Conservation (phyloP, 2,329 filamentous ascomycete genomes). For the Rachicladosporium sp. region DNA sequence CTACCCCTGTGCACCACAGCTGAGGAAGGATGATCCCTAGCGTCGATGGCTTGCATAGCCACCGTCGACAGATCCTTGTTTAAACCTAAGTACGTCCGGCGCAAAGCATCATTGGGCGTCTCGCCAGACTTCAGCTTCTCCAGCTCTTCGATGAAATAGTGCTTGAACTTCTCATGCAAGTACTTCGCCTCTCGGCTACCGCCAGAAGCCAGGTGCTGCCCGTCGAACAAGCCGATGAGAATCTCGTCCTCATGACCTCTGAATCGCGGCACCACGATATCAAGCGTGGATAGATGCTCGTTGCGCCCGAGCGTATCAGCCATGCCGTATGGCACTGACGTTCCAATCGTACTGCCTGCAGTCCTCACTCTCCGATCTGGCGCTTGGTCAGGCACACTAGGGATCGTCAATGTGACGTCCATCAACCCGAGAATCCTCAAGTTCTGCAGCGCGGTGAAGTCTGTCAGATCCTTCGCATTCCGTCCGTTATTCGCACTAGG, state of each 20-base stretch:
- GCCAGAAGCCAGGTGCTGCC: constrained; percentile 73
- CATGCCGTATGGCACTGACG: constrained; percentile 82
- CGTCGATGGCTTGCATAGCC: constrained; percentile 68
- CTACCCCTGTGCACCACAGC: constrained; percentile 56
- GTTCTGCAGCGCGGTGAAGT: constrained; percentile 76
- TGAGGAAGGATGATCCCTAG: constrained; percentile 43
- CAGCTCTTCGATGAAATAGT: constrained; percentile 71
- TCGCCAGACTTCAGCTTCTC: constrained; percentile 57
- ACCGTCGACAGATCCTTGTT: constrained; percentile 90
- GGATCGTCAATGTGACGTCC: constrained; percentile 92
- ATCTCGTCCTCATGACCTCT: constrained; percentile 82
- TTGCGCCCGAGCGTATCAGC: constrained; percentile 86
- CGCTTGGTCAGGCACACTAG: constrained; percentile 86
- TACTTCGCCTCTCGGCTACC: constrained; percentile 96
- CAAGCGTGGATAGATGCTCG: constrained; percentile 89
- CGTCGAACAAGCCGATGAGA: constrained; percentile 89
- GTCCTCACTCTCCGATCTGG: constrained; percentile 91
- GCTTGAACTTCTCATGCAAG: constrained; percentile 87
- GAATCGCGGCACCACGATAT: constrained; percentile 87
- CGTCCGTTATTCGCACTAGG: constrained; percentile 40
- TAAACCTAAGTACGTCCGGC: constrained; percentile 73
- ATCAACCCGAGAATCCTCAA: constrained; percentile 84
- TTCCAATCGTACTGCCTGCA: constrained; percentile 85
- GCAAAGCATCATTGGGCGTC: constrained; percentile 67
- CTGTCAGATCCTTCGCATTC: constrained; percentile 64